Conservation (phyloP, 768 basidiomycete genomes). For the Hygrocybe coccinea region DNA sequence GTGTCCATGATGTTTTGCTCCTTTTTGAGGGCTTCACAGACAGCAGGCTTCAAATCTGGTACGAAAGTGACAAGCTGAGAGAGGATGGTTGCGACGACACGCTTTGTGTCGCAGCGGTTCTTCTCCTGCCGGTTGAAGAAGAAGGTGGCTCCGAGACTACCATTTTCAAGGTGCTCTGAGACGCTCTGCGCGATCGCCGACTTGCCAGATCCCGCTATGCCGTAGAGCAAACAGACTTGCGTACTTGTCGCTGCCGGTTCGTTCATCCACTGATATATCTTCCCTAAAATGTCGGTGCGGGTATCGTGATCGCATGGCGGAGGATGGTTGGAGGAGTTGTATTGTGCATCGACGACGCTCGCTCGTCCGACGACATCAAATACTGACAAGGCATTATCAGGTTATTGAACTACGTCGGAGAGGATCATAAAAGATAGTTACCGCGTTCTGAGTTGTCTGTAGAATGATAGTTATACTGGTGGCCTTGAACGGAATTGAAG, state of each 20-base stretch:
- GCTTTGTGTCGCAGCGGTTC: not conserved
- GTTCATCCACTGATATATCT: not conserved
- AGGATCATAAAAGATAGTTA: not conserved
- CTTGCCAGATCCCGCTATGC: conserved; percentile 3
- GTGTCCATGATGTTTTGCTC: conserved; percentile 14
- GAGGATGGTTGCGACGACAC: conserved; percentile 2
- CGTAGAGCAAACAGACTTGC: conserved; percentile 7
- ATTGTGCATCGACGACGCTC: not conserved
- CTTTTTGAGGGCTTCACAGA: conserved; percentile 8
- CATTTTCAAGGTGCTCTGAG: not conserved
- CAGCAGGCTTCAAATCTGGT: not conserved
- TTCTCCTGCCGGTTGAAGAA: conserved; percentile 10
- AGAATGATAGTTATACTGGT: not conserved
- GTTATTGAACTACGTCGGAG: not conserved
- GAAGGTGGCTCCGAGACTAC: not conserved
- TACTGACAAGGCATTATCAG: not conserved
- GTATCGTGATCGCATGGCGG: not conserved
- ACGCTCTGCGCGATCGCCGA: conserved; percentile 3
- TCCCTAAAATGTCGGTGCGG: not conserved
- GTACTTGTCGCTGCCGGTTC: too few relatives aligned
- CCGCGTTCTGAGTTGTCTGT: not conserved
- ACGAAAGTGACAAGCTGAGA: not conserved
- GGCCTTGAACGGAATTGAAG: not conserved
- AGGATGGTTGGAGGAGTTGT: not conserved
- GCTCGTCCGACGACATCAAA: not conserved